Conservation (phyloP, 1,284 basidiomycete species). For the Apiotrichum veenhuisii region DNA sequence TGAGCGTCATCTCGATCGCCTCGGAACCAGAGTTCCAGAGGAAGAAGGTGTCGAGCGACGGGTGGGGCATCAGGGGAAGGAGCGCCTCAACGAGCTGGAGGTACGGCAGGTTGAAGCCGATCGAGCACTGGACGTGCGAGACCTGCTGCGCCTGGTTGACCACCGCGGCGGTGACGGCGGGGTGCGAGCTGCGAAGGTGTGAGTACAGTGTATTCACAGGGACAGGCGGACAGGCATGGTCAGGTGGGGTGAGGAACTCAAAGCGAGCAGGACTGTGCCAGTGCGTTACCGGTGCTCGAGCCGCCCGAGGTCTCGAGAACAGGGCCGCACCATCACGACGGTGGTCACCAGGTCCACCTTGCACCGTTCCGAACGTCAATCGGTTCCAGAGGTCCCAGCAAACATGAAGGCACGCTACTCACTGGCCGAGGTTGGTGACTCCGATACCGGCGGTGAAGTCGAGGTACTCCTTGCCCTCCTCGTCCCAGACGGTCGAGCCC, state of each 20-base stretch:
- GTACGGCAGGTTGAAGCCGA: slow-evolving; percentile 19
- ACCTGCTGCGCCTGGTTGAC: slow-evolving; percentile 76
- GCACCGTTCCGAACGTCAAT: background rate
- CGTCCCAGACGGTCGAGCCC: slow-evolving; percentile 64
- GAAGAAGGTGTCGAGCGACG: slow-evolving; percentile 66
- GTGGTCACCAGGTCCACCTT: background rate
- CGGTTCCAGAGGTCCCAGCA: background rate
- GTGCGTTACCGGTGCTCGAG: no score
- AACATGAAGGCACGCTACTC: background rate
- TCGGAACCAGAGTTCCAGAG: slow-evolving; percentile 76
- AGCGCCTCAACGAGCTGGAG: slow-evolving; percentile 25
- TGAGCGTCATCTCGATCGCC: slow-evolving; percentile 30
- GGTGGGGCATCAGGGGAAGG: slow-evolving; percentile 24
- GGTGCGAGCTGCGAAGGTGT: slow-evolving; percentile 63
- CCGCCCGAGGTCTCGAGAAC: no score
- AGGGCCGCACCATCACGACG: no score
- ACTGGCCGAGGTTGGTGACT: slow-evolving; percentile 32
- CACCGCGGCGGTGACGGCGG: slow-evolving; percentile 75
- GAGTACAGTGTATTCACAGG: slow-evolving; percentile 4
- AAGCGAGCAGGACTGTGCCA: no score
- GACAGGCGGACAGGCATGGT: background rate
- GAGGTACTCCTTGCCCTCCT: slow-evolving; percentile 64
- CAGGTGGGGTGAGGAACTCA: no score
- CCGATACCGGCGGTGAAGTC: slow-evolving; percentile 86
- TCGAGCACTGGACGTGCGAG: slow-evolving; percentile 64